These are phyloP conservation scores for Tulasnella sp. DNA, from an alignment of 768 basidiomycete genomes.

Conservation along the genomic window DNA sequence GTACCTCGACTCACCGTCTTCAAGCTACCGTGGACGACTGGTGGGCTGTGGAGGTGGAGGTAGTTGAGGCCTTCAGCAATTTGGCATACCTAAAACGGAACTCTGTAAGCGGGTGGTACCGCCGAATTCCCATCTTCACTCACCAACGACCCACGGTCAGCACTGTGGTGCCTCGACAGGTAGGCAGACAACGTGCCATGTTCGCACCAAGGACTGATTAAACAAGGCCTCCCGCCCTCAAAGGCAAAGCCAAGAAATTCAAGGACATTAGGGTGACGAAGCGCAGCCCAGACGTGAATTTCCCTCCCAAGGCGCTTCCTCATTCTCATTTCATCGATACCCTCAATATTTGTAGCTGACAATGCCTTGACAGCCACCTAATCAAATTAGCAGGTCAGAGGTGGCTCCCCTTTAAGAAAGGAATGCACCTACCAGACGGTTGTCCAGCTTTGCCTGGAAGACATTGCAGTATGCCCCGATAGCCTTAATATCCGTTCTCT, in stretches of 20 bases:
- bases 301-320: neutral
- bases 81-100: neutral
- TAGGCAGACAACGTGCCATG: conserved; percentile 48
- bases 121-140: conserved; percentile 8
- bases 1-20: conserved; percentile 14
- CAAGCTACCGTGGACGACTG: conserved; percentile 22
- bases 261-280: neutral
- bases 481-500: neutral
- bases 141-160: conserved; percentile 43
- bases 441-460: neutral
- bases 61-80: neutral
- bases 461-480: neutral
- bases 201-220: conserved; percentile 52
- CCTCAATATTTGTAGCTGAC: neutral
- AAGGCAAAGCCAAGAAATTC: neutral
- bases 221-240: conserved; percentile 29
- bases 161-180: conserved; percentile 35
- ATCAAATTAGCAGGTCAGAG: neutral
- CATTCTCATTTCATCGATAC: neutral
- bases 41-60: neutral
- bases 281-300: neutral
- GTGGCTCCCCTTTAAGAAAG: neutral
- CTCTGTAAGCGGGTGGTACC: neutral
- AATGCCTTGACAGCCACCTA: neutral
- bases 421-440: neutral